phyloP scores from a whole-genome alignment of 208 protist genomes.

The Trypanosoma platydactyli region DNA sequence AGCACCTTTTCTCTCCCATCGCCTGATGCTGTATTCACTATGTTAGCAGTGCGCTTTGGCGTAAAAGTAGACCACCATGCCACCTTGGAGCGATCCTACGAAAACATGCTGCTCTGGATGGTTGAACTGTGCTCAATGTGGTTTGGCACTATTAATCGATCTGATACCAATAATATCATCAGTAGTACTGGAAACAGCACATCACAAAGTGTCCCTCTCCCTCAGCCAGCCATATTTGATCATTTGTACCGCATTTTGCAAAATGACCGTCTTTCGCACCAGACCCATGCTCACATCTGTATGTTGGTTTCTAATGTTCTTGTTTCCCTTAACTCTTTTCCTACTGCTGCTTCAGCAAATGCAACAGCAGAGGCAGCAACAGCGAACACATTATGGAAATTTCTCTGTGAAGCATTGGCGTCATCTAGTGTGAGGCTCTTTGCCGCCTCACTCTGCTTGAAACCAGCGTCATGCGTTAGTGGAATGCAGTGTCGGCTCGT shows the following conservation, averaged over 20 bases:
- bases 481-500: constrained; percentile 71
- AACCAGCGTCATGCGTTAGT: constrained; percentile 40
- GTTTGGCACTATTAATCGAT: constrained; percentile 11
- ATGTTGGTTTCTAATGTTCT: constrained; percentile 34
- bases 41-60: constrained; percentile 35
- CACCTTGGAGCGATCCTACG: constrained; percentile 32
- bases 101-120: constrained; percentile 40
- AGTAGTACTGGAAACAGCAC: background rate
- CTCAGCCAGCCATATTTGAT: constrained; percentile 29
- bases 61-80: constrained; percentile 23
- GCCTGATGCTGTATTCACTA: constrained; percentile 25
- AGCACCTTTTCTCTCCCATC: constrained; percentile 35
- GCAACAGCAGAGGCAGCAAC: background rate
- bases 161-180: background rate
- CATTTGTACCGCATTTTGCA: constrained; percentile 32
- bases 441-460: constrained; percentile 34
- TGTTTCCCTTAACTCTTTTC: background rate
- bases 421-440: constrained; percentile 40
- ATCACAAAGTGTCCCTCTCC: constrained; percentile 7
- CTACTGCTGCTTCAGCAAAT: too few relatives aligned
- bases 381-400: background rate
- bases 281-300: constrained; percentile 40
- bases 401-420: constrained; percentile 13
- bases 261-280: constrained; percentile 41
- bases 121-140: constrained; percentile 36